phyloP scores from a whole-genome alignment of 2,329 filamentous ascomycete species.

The Pseudocercospora crystallina region DNA sequence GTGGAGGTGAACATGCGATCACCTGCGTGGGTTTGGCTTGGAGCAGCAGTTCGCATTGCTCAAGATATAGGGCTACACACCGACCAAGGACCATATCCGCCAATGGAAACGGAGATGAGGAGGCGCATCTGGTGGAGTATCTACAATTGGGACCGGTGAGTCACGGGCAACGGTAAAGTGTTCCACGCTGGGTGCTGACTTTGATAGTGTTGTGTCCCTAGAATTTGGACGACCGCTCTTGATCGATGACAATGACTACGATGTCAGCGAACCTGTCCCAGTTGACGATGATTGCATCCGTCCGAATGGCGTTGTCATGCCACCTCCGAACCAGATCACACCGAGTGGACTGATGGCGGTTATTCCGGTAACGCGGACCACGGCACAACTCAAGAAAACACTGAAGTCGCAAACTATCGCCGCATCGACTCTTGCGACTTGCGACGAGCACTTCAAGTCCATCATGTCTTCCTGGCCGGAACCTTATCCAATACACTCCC shows the following conservation, averaged over 20 bases:
- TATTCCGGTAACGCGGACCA: constrained; percentile 77
- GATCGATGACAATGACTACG: constrained; percentile 86
- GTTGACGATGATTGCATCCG: constrained; percentile 78
- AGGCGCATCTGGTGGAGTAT: constrained; percentile 91
- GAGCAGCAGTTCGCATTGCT: constrained; percentile 72
- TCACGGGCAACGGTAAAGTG: constrained; percentile 5
- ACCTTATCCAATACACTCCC: constrained; percentile 67
- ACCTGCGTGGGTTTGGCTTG: constrained; percentile 82
- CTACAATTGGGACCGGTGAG: constrained; percentile 81
- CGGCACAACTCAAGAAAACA: constrained; percentile 70
- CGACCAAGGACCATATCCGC: constrained; percentile 70
- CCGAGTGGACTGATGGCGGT: constrained; percentile 74
- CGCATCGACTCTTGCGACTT: constrained; percentile 67
- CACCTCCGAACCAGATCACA: constrained; percentile 45
- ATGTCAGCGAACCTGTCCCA: constrained; percentile 74
- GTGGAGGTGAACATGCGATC: constrained; percentile 85
- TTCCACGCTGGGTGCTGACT: background rate
- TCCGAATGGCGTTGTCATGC: constrained; percentile 46
- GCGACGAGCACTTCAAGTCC: constrained; percentile 76
- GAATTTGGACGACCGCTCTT: constrained; percentile 78
- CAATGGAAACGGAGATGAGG: constrained; percentile 81
- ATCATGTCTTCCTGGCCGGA: constrained; percentile 76
- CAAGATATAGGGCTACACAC: constrained; percentile 81
- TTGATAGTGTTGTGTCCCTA: constrained; percentile 64
- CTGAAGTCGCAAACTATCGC: constrained; percentile 68